Conservation (phyloP, 2,329 filamentous ascomycete genomes). For the Triangularia verruculosa region DNA sequence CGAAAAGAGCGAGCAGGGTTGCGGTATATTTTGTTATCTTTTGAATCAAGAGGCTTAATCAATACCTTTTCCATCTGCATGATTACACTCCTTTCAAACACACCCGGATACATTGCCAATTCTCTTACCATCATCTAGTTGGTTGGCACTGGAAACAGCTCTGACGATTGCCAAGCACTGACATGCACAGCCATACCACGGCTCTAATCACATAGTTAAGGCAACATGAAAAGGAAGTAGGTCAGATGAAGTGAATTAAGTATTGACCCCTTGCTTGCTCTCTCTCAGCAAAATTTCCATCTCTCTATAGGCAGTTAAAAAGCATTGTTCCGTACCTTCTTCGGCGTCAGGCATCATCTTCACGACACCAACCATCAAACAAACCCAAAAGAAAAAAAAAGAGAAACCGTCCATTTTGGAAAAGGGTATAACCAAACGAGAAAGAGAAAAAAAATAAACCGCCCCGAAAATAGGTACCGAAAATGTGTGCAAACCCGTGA, state of each 20-base stretch:
- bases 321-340: neutral
- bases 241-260: no score
- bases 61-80: no score
- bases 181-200: no score
- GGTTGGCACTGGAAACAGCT: no score
- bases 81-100: no score
- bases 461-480: neutral
- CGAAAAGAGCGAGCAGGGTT: neutral
- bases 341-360: neutral
- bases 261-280: no score
- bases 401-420: neutral
- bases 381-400: neutral
- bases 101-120: no score
- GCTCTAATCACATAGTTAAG: no score
- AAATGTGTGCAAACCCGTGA: neutral
- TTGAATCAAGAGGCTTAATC: neutral
- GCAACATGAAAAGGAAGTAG: no score
- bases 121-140: no score
- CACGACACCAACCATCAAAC: neutral
- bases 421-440: neutral
- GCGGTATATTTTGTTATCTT: neutral
- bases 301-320: neutral
- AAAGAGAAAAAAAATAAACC: neutral
- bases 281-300: neutral
- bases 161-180: no score